Percentiles rank a stretch among this genome's conserved stretches.
Conservation (phyloP, 2,329 filamentous ascomycete genomes). For the Thyridium curvatum region DNA sequence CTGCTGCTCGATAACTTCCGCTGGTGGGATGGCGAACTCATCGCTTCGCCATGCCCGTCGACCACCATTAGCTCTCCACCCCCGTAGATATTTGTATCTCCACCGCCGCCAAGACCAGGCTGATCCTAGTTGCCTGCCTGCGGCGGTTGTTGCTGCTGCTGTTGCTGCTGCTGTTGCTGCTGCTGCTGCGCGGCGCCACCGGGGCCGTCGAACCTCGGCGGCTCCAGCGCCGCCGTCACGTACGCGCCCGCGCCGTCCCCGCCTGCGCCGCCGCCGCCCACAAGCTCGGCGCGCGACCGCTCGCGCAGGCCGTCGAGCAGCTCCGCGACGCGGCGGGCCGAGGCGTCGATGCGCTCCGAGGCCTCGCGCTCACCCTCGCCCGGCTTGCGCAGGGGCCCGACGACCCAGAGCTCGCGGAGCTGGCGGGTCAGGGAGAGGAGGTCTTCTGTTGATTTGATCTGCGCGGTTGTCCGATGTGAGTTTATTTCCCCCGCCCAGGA, state of each 20-base stretch:
- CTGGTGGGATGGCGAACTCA: too few species aligned
- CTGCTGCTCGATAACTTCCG: too few species aligned
- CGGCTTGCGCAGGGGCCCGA: conserved; percentile 36
- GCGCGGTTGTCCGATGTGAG: too few species aligned
- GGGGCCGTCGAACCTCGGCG: not conserved
- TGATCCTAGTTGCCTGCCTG: not conserved
- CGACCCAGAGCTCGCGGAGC: conserved; percentile 43
- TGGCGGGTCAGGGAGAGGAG: conserved; percentile 39
- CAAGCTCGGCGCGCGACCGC: conserved; percentile 7
- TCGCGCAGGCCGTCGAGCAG: conserved; percentile 23
- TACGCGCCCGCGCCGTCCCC: conserved; percentile 16
- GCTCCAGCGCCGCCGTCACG: conserved; percentile 7
- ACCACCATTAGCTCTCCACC: too few species aligned
- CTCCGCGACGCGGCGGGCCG: conserved; percentile 27
- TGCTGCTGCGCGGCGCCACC: not conserved
- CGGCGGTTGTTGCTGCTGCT: not conserved
- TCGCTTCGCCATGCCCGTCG: too few species aligned
- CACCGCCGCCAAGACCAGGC: not conserved
- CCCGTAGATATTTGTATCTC: too few species aligned
- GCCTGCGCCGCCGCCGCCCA: conserved; percentile 8
- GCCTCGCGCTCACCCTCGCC: conserved; percentile 33
- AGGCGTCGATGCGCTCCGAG: conserved; percentile 22
- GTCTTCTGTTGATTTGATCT: conserved; percentile 36
- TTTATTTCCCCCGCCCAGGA: too few species aligned
- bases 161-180: not conserved